Evolutionary conservation across 768 basidiomycete genomes (phyloP).

Genomic region (Tulasnella sp.): DNA sequence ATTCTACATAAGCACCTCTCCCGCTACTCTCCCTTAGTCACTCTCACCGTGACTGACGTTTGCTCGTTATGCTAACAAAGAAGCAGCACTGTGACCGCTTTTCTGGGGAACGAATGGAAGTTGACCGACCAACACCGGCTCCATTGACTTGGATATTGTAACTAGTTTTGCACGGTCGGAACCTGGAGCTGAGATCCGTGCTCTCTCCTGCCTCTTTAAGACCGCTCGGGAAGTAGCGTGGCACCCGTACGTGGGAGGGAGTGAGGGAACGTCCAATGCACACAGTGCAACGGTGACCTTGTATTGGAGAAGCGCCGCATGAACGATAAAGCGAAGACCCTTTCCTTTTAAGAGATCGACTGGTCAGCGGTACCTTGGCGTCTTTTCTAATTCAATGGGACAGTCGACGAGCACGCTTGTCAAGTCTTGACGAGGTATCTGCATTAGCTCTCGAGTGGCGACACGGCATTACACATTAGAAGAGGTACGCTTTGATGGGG

Average conservation of each 20-base stretch:
- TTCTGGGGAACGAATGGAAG: neutral
- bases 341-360: neutral
- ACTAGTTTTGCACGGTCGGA: neutral
- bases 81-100: neutral
- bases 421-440: neutral
- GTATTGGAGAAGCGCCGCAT: neutral
- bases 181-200: constrained; percentile 10
- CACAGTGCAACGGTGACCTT: neutral
- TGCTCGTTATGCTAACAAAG: neutral
- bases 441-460: neutral
- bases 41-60: neutral
- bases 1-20: neutral
- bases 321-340: neutral
- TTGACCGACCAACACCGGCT: neutral
- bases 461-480: neutral
- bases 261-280: neutral
- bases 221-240: constrained; percentile 8
- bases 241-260: neutral
- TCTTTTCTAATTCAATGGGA: neutral
- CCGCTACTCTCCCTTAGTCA: neutral
- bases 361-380: neutral
- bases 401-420: neutral
- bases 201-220: neutral
- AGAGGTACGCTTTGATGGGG: neutral
- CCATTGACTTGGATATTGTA: neutral